phyloP scores from a whole-genome alignment of 768 basidiomycete species.

The Mycena latifolia region DNA sequence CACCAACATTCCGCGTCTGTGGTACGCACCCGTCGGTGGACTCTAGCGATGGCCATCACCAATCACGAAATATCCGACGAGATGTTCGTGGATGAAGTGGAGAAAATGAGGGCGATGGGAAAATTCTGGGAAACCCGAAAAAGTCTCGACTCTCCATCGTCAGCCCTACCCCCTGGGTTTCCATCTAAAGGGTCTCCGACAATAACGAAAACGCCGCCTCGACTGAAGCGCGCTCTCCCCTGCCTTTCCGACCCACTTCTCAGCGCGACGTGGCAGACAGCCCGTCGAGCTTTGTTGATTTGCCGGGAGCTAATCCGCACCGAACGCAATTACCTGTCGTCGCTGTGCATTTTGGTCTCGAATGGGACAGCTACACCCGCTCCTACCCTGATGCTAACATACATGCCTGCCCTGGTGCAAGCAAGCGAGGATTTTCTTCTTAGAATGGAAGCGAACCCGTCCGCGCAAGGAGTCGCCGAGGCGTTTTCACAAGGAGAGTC shows the following conservation, averaged over 20 bases:
- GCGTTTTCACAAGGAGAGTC: slow-evolving; percentile 59
- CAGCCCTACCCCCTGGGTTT: not conserved
- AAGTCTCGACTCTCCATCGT: slow-evolving; percentile 40
- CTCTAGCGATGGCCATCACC: slow-evolving; percentile 62
- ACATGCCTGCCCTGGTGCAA: slow-evolving; percentile 55
- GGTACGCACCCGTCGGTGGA: slow-evolving; percentile 55
- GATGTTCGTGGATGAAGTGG: slow-evolving; percentile 60
- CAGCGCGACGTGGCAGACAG: slow-evolving; percentile 49
- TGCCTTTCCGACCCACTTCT: slow-evolving; percentile 25
- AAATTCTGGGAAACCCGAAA: slow-evolving; percentile 32
- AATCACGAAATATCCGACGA: slow-evolving; percentile 65
- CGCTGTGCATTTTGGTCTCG: slow-evolving; percentile 8
- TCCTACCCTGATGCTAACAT: slow-evolving; percentile 52
- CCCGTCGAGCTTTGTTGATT: slow-evolving; percentile 52
- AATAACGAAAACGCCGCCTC: not conserved
- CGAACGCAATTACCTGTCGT: slow-evolving; percentile 22
- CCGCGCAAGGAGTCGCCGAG: slow-evolving; percentile 60
- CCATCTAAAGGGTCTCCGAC: no score
- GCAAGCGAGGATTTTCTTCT: slow-evolving; percentile 54
- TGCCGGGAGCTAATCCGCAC: slow-evolving; percentile 52
- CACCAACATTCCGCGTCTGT: no score
- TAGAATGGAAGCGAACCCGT: slow-evolving; percentile 54
- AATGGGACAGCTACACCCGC: slow-evolving; percentile 41
- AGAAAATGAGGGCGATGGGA: slow-evolving; percentile 52
- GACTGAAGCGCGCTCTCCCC: slow-evolving; percentile 11